Conservation (phyloP, 768 basidiomycete genomes). For the Mycena latifolia region DNA sequence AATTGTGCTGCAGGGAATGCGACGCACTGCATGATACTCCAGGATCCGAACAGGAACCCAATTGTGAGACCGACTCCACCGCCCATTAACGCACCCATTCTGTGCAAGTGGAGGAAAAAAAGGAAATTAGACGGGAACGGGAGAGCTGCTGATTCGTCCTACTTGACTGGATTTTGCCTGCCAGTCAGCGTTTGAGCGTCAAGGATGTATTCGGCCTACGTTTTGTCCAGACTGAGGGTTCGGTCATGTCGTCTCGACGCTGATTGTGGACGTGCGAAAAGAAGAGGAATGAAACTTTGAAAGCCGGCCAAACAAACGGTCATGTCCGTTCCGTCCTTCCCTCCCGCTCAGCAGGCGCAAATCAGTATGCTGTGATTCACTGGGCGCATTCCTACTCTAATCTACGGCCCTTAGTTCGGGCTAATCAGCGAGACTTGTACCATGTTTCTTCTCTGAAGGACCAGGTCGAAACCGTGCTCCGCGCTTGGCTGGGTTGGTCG, state of each 20-base stretch:
- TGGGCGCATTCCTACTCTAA: constrained; percentile 29
- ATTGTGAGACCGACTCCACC: constrained; percentile 96
- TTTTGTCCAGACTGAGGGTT: constrained; percentile 83
- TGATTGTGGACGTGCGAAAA: constrained; percentile 25
- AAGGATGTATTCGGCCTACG: constrained; percentile 54
- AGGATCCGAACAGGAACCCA: constrained; percentile 97
- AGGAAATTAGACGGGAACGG: constrained; percentile 23
- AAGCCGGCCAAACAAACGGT: constrained; percentile 29
- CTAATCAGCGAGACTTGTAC: constrained; percentile 86
- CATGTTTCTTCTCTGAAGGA: constrained; percentile 82
- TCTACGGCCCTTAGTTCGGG: constrained; percentile 68
- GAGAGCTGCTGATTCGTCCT: constrained; percentile 37
- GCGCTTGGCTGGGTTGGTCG: constrained; percentile 80
- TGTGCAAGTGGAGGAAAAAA: constrained; percentile 45
- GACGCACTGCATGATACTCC: constrained; percentile 88
- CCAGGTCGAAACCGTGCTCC: constrained; percentile 78
- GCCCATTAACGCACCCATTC: constrained; percentile 94
- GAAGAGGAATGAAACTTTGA: constrained; percentile 4
- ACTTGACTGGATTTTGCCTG: constrained; percentile 66
- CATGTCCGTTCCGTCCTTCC: constrained; percentile 63
- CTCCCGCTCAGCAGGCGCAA: constrained; percentile 86
- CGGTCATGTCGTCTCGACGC: constrained; percentile 51
- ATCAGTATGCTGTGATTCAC: constrained; percentile 73
- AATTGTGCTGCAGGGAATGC: constrained; percentile 4
- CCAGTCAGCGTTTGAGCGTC: constrained; percentile 17